A percentile compares a stretch with the other conserved stretches of the same genome.
phyloP scores from a whole-genome alignment of 495 filamentous ascomycete species.

The Oidiodendron maius region DNA sequence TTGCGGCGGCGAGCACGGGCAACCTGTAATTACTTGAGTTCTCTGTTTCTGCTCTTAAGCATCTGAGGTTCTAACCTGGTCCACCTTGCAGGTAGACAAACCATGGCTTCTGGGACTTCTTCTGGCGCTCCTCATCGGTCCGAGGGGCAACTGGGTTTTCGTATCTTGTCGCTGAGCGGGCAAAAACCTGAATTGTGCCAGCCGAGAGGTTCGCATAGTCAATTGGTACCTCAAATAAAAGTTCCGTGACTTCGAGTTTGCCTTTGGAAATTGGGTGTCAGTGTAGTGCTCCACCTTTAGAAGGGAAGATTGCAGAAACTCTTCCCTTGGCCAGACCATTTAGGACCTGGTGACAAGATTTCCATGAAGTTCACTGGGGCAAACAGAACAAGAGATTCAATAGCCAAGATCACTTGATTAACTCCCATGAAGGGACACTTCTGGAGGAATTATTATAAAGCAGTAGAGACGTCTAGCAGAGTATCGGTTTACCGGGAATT shows the following conservation, averaged over 20 bases:
- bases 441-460: background rate
- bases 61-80: conserved; percentile 29
- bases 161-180: conserved; percentile 58
- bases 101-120: conserved; percentile 42
- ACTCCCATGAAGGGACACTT: background rate
- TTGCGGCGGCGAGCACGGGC: conserved; percentile 68
- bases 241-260: conserved; percentile 68
- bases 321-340: background rate
- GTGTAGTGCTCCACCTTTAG: background rate
- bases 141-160: conserved; percentile 50
- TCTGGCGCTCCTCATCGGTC: conserved; percentile 26
- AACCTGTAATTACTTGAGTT: conserved; percentile 34
- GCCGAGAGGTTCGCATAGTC: conserved; percentile 60
- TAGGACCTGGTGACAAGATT: too few relatives aligned
- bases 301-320: background rate
- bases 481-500: conserved; percentile 16
- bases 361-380: too few relatives aligned
- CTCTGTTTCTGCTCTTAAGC: background rate
- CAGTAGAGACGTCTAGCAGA: background rate
- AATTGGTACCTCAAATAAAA: conserved; percentile 79
- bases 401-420: background rate
- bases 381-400: background rate
- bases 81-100: conserved; percentile 69
- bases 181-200: conserved; percentile 68
- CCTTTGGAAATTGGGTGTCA: conserved; percentile 36